Evolutionary conservation across 176 grass and related monocot genomes (phyloP), one percentile per base, ranked within the genome.

Genomic region (Oropetium thomaeum): DNA sequence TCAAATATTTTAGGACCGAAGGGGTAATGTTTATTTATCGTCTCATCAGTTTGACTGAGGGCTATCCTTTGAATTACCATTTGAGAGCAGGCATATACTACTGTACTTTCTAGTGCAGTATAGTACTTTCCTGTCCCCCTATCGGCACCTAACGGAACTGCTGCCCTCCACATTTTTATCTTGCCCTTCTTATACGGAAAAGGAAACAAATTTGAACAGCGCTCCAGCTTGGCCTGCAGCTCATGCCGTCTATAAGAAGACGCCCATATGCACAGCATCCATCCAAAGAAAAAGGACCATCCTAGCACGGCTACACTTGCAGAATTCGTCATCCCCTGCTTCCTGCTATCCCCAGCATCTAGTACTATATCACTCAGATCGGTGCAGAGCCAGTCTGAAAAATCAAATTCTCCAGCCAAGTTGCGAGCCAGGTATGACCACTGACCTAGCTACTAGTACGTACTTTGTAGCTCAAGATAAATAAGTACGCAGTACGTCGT

Each of bases 201-300:
- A 42, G 54, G 47, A 74, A 83, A 69, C 69, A 79, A 79, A 88
- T 79, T 67, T 62, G 75, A 54, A 28, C 86, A 83, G 74, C 69
- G 74, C 80, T 55, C 67, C 55, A 70, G 51, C 70, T 55, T 38
- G 25, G 20, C 41, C 19, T 44, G 8, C 23, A 37, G 48, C 48
- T 16, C 25, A 37, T 40, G 51, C 40, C 25, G 52, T 35, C 69
- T 83, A 88, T 88, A 88, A 70, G n/a, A 83, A 88, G 80, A 48
- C 69, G 62, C 35, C 53, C 75, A 88, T 75, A 31, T 31, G 58
- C 58, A 30, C 58, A 38, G 74, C 80, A 19, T 42, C 61, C 68
- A 73, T 49, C 37, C 78, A 25, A 66, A 52, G 60, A 74, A 67
- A 67, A 74, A 83, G 85, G 86, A 83, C 86, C 86, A 88, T 73